A percentile compares a stretch with the other conserved stretches of the same genome.
phyloP scores from a whole-genome alignment of 2,329 filamentous ascomycete genomes.

The Penicillium brevicompactum region DNA sequence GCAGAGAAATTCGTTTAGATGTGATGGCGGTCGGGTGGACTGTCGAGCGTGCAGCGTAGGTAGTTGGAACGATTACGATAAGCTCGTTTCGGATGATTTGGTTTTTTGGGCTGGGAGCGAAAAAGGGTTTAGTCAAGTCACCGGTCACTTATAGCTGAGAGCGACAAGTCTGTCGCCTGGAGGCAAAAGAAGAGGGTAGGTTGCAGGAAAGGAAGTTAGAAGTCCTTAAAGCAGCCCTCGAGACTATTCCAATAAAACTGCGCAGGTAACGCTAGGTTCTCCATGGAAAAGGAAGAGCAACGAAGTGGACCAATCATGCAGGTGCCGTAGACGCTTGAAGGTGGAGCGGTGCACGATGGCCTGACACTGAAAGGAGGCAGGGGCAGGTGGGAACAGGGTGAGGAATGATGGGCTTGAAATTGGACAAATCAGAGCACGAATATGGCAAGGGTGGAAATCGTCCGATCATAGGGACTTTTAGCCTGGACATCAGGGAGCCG shows the following conservation, averaged over 20 bases:
- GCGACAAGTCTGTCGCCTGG: slow-evolving; percentile 7
- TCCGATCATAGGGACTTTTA: slow-evolving; percentile 20
- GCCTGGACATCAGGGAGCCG: slow-evolving; percentile 14
- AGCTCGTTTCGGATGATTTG: slow-evolving; percentile 24
- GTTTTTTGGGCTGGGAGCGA: slow-evolving; percentile 14
- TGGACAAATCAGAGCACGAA: slow-evolving; percentile 20
- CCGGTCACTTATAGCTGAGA: slow-evolving; percentile 10
- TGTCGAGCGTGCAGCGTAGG: slow-evolving; percentile 9
- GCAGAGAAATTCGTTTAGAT: slow-evolving; percentile 7
- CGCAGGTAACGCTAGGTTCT: slow-evolving; percentile 17
- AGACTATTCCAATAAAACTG: slow-evolving; percentile 6
- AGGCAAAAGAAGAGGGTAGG: slow-evolving; percentile 5
- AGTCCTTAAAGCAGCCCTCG: neutral
- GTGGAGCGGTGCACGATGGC: slow-evolving; percentile 34
- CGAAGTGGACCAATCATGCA: slow-evolving; percentile 33
- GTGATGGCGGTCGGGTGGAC: slow-evolving; percentile 8
- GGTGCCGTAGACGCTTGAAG: slow-evolving; percentile 24
- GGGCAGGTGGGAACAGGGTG: slow-evolving; percentile 19
- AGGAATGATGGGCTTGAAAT: slow-evolving; percentile 20
- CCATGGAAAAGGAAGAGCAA: slow-evolving; percentile 22
- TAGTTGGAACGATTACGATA: slow-evolving; percentile 19
- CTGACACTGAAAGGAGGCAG: slow-evolving; percentile 27
- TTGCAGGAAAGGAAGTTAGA: slow-evolving; percentile 11
- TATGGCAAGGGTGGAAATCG: slow-evolving; percentile 18
- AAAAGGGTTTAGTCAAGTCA: slow-evolving; percentile 14